These are phyloP conservation scores for Umbelopsis sp. DNA, from an alignment of 371 early-diverging fungal species.

Conservation along the genomic window DNA sequence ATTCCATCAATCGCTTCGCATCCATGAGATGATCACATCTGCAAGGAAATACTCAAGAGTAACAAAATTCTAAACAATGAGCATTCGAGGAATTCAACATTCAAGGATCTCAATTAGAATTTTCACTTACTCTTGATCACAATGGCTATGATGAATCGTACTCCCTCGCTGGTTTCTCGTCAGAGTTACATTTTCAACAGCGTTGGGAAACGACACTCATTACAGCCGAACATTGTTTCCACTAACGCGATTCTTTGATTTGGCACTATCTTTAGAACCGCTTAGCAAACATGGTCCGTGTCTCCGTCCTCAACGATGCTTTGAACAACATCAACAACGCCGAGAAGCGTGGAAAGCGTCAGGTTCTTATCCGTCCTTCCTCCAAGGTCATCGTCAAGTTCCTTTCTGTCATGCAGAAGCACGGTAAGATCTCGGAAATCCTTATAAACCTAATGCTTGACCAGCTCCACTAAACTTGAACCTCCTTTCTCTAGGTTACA, in stretches of 20 bases:
- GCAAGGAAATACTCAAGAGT: conserved; percentile 9
- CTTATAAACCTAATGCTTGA: no score
- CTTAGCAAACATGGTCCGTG: conserved; percentile 44
- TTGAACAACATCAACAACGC: conserved; percentile 99
- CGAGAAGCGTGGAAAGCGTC: conserved; percentile 97
- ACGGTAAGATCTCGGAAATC: conserved; percentile 65
- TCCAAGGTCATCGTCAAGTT: conserved; percentile 98
- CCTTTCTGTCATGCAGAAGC: conserved; percentile 99
- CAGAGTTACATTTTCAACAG: conserved; percentile 10
- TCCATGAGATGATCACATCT: conserved; percentile 17
- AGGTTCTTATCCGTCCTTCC: conserved; percentile 95
- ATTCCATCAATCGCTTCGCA: conserved; percentile 19
- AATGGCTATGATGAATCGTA: conserved; percentile 18
- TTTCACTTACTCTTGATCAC: conserved; percentile 19
- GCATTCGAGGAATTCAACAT: not conserved
- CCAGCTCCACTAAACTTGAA: no score
- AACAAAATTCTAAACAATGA: not conserved
- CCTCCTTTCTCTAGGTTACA: conserved; percentile 78
- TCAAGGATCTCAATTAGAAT: conserved; percentile 3
- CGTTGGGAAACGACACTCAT: conserved; percentile 23
- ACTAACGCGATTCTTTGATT: no score
- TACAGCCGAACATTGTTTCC: conserved; percentile 16
- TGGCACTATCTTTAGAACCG: not conserved
- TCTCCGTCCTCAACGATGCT: conserved; percentile 83
- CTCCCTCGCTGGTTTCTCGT: conserved; percentile 9